phyloP scores from a whole-genome alignment of 2,329 filamentous ascomycete species.

The Pezicula neosporulosa region DNA sequence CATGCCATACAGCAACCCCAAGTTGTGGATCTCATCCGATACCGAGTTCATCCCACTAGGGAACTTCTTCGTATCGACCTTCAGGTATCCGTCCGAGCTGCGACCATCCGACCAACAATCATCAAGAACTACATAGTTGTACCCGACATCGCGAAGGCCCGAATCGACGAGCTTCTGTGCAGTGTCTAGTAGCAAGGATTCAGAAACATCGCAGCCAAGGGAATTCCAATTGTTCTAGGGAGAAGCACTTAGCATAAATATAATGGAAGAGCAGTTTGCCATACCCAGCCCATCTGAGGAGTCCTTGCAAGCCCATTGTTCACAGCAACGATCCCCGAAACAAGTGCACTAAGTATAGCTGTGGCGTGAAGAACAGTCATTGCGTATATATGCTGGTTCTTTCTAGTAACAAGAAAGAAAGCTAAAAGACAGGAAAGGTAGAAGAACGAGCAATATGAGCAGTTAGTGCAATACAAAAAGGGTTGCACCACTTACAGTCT shows the following conservation, averaged over 20 bases:
- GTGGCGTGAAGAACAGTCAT: background rate
- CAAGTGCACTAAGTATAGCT: background rate
- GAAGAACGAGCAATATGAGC: background rate
- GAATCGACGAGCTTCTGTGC: constrained; percentile 40
- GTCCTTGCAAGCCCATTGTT: constrained; percentile 31
- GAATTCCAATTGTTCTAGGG: constrained; percentile 48
- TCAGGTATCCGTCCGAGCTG: constrained; percentile 35
- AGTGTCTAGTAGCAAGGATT: constrained; percentile 39
- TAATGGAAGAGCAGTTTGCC: background rate
- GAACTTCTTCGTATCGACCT: constrained; percentile 39
- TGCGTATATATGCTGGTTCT: background rate
- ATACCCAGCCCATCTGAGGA: constrained; percentile 36
- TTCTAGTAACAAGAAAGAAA: background rate
- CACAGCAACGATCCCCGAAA: constrained; percentile 13
- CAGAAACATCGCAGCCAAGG: constrained; percentile 44
- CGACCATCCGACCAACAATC: constrained; percentile 45
- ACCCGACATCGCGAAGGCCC: constrained; percentile 46
- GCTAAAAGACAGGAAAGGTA: background rate
- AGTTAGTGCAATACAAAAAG: background rate
- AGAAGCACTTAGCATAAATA: constrained; percentile 30
- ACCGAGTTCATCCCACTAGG: constrained; percentile 41
- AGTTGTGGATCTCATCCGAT: constrained; percentile 39
- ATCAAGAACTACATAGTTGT: constrained; percentile 49
- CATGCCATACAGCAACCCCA: constrained; percentile 46
- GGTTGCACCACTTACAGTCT: too few relatives aligned